Evolutionary conservation across 148 eudicot species (phyloP), one percentile per base, ranked within the genome.

Genomic region (Dysphania ambrosioides): DNA sequence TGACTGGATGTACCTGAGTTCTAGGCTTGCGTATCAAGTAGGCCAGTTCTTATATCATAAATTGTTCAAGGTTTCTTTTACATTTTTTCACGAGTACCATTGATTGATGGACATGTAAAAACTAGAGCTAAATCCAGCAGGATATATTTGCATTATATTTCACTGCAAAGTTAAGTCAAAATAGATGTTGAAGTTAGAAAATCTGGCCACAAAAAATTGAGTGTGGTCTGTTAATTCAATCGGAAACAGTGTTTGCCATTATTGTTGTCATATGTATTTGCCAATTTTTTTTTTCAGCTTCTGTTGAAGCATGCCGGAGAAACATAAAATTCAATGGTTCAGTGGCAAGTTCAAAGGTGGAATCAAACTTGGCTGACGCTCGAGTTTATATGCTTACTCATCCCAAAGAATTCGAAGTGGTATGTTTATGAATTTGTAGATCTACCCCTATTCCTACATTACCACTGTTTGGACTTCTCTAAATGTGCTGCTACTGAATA

Each of bases 341-440:
- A 12, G 88, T 88, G 81, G 99, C 99, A 72, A 75, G 78, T 77
- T 83, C 88, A 68, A 96, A 96, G 86, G 99, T 96, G 79, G 99
- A 96, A 75, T 92, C 97, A 5, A 87, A 89, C 76, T 87, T 92
- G 73, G 87, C 91, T 64, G 99, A 96, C 82, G 97, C 99, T 74
- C 85, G 97, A 71, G 97, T 96, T 72, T 91, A 88, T 84, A 96
- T 96, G 99, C 97, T 96, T 41, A 89, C 97, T 74, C 95, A 96
- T 74, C 97, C 99, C 30, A 96, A 92, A 71, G 99, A 96, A 84
- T 96, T 92, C 73, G 99, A 96, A 60, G 86, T 88, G 97, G 99
- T 96, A 96, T 73, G 84, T 6, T 67, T 19, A n/a, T 69, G 19
- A 41, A 30, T 70, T 64, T 68, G 4, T 47, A 31, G 56, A 70